These are phyloP conservation scores for Botryotinia convoluta DNA, from an alignment of 2,329 filamentous ascomycete species.

Conservation along the genomic window DNA sequence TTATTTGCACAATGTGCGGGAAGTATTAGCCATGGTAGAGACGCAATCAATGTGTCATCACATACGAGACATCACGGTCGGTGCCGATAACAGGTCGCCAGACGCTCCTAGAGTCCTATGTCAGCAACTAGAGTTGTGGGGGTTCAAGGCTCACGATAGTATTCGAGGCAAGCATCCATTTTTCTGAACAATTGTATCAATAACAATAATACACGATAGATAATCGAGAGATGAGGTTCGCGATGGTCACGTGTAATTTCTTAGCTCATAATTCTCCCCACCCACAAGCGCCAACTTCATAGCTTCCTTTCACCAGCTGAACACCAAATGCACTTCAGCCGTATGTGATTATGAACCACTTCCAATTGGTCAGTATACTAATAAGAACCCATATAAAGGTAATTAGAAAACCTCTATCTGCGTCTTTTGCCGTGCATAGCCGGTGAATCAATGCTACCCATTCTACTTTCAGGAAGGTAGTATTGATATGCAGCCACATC, in stretches of 20 bases:
- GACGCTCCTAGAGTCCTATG: not conserved
- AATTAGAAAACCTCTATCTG: not conserved
- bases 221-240: not conserved
- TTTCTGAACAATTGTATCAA: not conserved
- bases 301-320: not conserved
- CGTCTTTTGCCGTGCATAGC: not conserved
- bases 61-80: not conserved
- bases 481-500: not conserved
- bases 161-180: not conserved
- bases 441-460: not conserved
- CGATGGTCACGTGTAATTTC: not conserved
- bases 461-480: not conserved
- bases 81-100: not conserved
- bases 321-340: not conserved
- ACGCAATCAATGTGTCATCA: not conserved
- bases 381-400: not conserved
- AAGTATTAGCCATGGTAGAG: not conserved
- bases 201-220: not conserved
- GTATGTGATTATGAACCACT: not conserved
- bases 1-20: not conserved
- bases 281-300: not conserved
- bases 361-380: not conserved
- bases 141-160: accelerated
- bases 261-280: not conserved
- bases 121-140: not conserved